Evolutionary conservation across 2,329 filamentous ascomycete genomes (phyloP).

Genomic region (Ophiostoma populinum): DNA sequence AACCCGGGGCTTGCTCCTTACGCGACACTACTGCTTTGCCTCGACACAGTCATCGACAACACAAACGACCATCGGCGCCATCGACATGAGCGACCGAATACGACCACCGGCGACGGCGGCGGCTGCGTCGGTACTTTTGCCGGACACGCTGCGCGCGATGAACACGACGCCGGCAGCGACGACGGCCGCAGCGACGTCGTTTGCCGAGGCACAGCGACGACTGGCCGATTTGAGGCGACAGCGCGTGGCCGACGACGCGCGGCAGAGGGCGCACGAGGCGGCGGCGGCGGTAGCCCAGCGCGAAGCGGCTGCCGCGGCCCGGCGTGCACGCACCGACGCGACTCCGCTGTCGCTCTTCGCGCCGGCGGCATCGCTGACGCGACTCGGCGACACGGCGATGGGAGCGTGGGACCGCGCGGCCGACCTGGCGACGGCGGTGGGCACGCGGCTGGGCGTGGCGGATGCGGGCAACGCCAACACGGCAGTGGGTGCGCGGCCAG

Average conservation of each 20-base stretch:
- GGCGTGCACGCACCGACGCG: slow-evolving; percentile 22
- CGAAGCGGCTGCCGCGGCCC: slow-evolving; percentile 16
- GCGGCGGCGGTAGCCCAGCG: slow-evolving; percentile 12
- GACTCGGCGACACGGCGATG: slow-evolving; percentile 37
- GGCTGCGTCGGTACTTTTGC: neutral
- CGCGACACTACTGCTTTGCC: too few relatives aligned
- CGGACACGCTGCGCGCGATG: slow-evolving; percentile 1
- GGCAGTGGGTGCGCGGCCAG: slow-evolving; percentile 55
- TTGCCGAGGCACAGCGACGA: slow-evolving; percentile 77
- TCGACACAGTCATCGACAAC: too few relatives aligned
- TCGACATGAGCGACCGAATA: slow-evolving; percentile 4
- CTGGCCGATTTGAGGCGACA: slow-evolving; percentile 64
- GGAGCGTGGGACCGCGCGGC: slow-evolving; percentile 49
- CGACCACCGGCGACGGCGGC: slow-evolving; percentile 4
- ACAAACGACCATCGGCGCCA: too few relatives aligned
- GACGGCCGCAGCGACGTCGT: slow-evolving; percentile 25
- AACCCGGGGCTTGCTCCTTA: too few relatives aligned
- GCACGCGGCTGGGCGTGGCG: neutral
- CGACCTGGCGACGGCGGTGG: neutral
- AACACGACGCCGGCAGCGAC: neutral
- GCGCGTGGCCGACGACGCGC: slow-evolving; percentile 54
- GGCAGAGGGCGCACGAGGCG: slow-evolving; percentile 38
- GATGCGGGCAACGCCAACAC: neutral
- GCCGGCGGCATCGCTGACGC: slow-evolving; percentile 17
- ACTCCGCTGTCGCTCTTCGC: neutral